Evolutionary conservation across 371 early-diverging fungal species (phyloP), one percentile per base, ranked within the genome.

Genomic region (Mucor irregularis): DNA sequence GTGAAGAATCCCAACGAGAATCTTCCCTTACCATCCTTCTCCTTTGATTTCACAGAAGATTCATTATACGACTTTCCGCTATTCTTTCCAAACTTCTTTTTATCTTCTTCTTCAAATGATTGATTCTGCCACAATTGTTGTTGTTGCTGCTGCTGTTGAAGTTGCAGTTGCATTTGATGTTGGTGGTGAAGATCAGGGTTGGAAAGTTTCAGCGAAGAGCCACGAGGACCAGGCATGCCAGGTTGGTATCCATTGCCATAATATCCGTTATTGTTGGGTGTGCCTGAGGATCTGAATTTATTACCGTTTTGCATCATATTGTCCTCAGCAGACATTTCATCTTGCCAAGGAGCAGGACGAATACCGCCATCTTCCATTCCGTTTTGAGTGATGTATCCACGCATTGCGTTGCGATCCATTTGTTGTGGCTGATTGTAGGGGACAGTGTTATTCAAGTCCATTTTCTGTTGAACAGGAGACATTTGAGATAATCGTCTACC

Each of bases 401-500:
- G 50, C 17, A 48, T 49, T 6, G 17, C 31, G 13, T 49, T 49
- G 26, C 28, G 57, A 16, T 56, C 35, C 17, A 43, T 26, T 6
- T 19, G 28, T 28, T 55, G 48, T 19, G 30, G 37, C 14, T 44
- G 57, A 7, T 42, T 42, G 9, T 19, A 42, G 2, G 42, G 8
- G 13, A 22, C 17, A 5, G 22, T 22, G 1, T 24, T 42, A 24
- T 42, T 42, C 10, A 22, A 42, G 13, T 42, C 42, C 25, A 42
- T 42, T 14, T 42, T 42, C 24, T 51, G 42, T 16, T 33, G 31
- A 30, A 53, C 37, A 42, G 62, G 55, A 5, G 63, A 53, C 45
- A 66, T 69, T 28, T 72, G 69, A 9, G 67, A 56, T 10, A 58
- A 64, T 44, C 56, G 56, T 49, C 68, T 46, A 5, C 61, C 68